These are phyloP conservation scores for Metschnikowia baotianmanensis DNA, from an alignment of 805 yeast genomes.

Conservation along the genomic window DNA sequence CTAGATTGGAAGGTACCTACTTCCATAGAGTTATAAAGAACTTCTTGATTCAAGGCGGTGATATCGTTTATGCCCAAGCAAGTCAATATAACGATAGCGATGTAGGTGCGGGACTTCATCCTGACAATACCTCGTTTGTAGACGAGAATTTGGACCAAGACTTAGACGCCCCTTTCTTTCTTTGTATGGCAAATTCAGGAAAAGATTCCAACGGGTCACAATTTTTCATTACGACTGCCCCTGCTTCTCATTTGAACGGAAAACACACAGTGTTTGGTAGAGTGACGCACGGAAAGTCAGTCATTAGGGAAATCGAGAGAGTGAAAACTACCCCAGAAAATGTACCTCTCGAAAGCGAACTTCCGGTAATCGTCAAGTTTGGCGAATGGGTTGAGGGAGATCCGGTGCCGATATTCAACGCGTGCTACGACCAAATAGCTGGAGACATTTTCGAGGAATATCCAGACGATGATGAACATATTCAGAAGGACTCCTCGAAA, in stretches of 20 bases:
- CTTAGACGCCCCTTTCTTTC: constrained; percentile 46
- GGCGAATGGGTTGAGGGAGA: constrained; percentile 60
- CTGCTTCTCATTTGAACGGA: constrained; percentile 71
- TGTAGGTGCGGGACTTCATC: constrained; percentile 36
- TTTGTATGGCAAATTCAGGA: constrained; percentile 67
- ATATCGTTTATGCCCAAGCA: constrained; percentile 41
- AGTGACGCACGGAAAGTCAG: constrained; percentile 66
- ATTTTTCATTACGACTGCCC: constrained; percentile 67
- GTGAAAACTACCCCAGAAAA: constrained; percentile 40
- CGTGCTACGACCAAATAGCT: constrained; percentile 58
- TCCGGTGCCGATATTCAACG: constrained; percentile 58
- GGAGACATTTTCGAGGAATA: constrained; percentile 75
- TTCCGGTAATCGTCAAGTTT: constrained; percentile 51
- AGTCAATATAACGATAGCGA: constrained; percentile 23
- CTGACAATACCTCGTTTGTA: constrained; percentile 33
- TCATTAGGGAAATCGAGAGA: constrained; percentile 63
- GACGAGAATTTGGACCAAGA: constrained; percentile 55
- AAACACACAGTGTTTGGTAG: constrained; percentile 78
- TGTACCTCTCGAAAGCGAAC: constrained; percentile 38
- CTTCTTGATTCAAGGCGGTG: constrained; percentile 73
- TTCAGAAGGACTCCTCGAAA: constrained; percentile 56
- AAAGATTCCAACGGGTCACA: constrained; percentile 56
- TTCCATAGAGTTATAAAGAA: constrained; percentile 67
- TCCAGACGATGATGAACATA: constrained; percentile 67
- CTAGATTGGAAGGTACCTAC: constrained; percentile 41